A percentile compares a stretch with the other conserved stretches of the same genome.
phyloP scores from a whole-genome alignment of 108 stramenopile genomes.

The Cyclotella sp. region DNA sequence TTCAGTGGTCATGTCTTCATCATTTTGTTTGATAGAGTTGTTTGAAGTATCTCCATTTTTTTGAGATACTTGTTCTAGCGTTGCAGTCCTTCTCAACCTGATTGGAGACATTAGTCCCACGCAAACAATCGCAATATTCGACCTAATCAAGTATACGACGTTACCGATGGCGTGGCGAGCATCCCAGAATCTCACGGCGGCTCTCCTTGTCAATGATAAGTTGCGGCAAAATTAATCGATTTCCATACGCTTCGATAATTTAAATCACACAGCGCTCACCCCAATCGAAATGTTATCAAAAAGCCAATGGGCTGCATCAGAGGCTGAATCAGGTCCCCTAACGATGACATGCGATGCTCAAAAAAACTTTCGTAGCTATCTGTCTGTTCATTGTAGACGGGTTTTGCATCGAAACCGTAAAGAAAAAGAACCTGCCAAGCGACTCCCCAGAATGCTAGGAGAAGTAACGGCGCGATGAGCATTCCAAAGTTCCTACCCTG shows the following conservation, averaged over 20 bases:
- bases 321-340: constrained; percentile 33
- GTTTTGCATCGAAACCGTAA: constrained; percentile 5
- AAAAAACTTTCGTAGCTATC: constrained; percentile 14
- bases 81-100: constrained; percentile 18
- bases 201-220: not conserved
- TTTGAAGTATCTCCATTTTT: not conserved
- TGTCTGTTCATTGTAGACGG: constrained; percentile 13
- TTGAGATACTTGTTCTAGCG: not conserved
- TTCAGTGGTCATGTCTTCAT: constrained; percentile 3
- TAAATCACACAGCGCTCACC: constrained; percentile 33
- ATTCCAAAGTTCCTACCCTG: constrained; percentile 48
- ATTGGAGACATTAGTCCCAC: constrained; percentile 42
- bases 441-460: constrained; percentile 39
- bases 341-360: constrained; percentile 28
- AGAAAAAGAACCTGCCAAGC: constrained; percentile 46
- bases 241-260: constrained; percentile 22
- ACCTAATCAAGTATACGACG: constrained; percentile 42
- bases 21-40: not conserved
- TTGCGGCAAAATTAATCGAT: not conserved
- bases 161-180: constrained; percentile 38
- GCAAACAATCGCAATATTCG: constrained; percentile 35
- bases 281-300: constrained; percentile 49
- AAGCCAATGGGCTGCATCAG: constrained; percentile 45
- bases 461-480: constrained; percentile 34
- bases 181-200: constrained; percentile 36